Base-by-base conservation (phyloP, 345 rosid genomes). In the Hirschfeldia incana region DNA sequence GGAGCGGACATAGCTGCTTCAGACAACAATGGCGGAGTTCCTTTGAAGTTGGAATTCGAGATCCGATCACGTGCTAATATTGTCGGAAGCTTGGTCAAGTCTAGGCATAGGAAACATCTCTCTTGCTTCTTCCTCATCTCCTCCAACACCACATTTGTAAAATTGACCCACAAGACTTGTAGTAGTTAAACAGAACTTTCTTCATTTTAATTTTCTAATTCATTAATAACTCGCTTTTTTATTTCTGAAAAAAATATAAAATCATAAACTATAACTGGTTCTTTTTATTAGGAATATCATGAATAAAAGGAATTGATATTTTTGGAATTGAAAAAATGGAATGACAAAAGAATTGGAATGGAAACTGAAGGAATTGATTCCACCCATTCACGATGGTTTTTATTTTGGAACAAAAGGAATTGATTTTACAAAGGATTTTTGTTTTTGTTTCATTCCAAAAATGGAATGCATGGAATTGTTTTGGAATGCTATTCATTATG, bases 71-170 rank as follows among this genome's bases (percentile, higher is more conserved):
- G 83, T 37, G 93, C 92, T 42, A 84, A 89, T 70, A 85, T 93
- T 66, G 93, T 93, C 0, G 98, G 98, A 34, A 89, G 84, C 79
- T 72, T 93, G 70, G 93, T 91, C 26, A 88, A 82, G 66, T 85
- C 92, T 1, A 85, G 74, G 77, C 88, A 91, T 80, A 64, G 78
- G 33, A 85, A 77, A 69, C 80, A 9, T 5, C 62, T 89, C 15
- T 81, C 88, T 27, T 89, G 98, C 70, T 85, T 89, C 42, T 80
- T 80, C 29, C 10, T 62, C 1, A 37, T 74, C 7, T 53, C 79
- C 0, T 63, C 71, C 7, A 5, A 39, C 11, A 69, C 8, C 51
- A 74, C n/a, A 30, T 37, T 74, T 51, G 39, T 80, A 17, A 70
- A 64, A 55, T 75, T 80, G 3, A 80, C 65, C 11, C 3, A 74